These are phyloP conservation scores for Curvularia sp. DNA, from an alignment of 2,329 filamentous ascomycete species.

Conservation along the genomic window DNA sequence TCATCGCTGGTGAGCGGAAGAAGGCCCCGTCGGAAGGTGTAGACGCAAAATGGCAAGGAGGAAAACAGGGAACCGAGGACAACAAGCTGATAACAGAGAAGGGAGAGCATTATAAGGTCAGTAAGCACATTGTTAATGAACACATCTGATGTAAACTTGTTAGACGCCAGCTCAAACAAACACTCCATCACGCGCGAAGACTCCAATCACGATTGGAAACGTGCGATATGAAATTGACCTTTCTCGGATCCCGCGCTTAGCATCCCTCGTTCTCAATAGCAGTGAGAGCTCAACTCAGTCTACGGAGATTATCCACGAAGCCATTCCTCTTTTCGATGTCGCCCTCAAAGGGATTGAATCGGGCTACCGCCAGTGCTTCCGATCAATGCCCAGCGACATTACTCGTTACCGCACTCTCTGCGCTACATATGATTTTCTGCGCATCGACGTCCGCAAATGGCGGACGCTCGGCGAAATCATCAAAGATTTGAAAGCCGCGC, in stretches of 20 bases:
- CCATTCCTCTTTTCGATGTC: constrained; percentile 32
- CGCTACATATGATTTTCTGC: constrained; percentile 37
- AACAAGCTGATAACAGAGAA: background rate
- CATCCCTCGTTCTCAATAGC: constrained; percentile 42
- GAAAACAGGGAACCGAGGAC: background rate
- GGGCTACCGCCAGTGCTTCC: constrained; percentile 39
- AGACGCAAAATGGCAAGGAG: constrained; percentile 32
- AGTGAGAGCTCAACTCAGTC: constrained; percentile 3
- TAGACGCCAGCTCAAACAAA: background rate
- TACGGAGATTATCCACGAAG: constrained; percentile 25
- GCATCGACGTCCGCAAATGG: constrained; percentile 27
- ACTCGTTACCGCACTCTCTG: constrained; percentile 32
- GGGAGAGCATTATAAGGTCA: background rate
- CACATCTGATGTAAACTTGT: background rate
- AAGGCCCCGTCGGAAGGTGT: constrained; percentile 12
- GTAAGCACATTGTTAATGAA: background rate
- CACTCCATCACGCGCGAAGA: background rate
- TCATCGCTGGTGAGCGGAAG: constrained; percentile 3
- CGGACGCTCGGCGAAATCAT: constrained; percentile 30
- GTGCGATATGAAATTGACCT: constrained; percentile 15
- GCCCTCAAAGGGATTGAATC: constrained; percentile 39
- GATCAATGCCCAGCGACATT: constrained; percentile 30
- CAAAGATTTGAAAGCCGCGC: constrained; percentile 27
- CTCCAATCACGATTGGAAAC: constrained; percentile 17
- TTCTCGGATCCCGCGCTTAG: constrained; percentile 12